Conservation (phyloP, 2,329 filamentous ascomycete species). For the Aspergillus fischeri region DNA sequence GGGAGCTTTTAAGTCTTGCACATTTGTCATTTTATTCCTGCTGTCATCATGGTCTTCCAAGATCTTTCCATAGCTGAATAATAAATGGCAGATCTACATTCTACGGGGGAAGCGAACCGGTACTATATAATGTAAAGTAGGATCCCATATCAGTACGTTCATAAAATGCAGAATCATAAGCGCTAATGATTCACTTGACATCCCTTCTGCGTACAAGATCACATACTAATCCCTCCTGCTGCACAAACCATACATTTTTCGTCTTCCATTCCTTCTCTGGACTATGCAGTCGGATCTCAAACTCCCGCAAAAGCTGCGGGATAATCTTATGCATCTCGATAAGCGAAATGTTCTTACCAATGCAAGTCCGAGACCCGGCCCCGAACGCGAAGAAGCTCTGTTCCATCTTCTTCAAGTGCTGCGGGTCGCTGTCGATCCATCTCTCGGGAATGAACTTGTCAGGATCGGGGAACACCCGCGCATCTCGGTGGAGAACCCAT, state of each 20-base stretch:
- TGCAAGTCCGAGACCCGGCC: slow-evolving; percentile 24
- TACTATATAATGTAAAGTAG: too few species aligned
- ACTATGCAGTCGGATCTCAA: slow-evolving; percentile 13
- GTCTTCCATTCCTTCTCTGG: slow-evolving; percentile 10
- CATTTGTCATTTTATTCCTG: not conserved
- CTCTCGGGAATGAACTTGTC: slow-evolving; percentile 43
- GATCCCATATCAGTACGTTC: too few species aligned
- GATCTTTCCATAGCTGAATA: not conserved
- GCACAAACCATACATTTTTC: slow-evolving; percentile 17
- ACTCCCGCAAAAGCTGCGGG: slow-evolving; percentile 21
- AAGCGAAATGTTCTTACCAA: slow-evolving; percentile 32
- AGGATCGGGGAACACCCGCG: slow-evolving; percentile 38
- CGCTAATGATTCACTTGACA: not conserved
- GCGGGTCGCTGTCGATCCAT: slow-evolving; percentile 37
- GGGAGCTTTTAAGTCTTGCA: too few species aligned
- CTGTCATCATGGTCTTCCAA: not conserved
- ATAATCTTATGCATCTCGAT: slow-evolving; percentile 33
- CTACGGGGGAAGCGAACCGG: too few species aligned
- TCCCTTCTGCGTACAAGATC: not conserved
- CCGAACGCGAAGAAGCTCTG: slow-evolving; percentile 29
- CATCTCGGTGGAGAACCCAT: slow-evolving; percentile 42
- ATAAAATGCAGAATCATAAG: too few species aligned
- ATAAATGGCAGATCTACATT: not conserved
- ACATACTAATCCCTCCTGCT: slow-evolving; percentile 11
- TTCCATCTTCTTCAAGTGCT: slow-evolving; percentile 28